Conservation (phyloP, 2,329 filamentous ascomycete species). For the Colletotrichum kahawae region DNA sequence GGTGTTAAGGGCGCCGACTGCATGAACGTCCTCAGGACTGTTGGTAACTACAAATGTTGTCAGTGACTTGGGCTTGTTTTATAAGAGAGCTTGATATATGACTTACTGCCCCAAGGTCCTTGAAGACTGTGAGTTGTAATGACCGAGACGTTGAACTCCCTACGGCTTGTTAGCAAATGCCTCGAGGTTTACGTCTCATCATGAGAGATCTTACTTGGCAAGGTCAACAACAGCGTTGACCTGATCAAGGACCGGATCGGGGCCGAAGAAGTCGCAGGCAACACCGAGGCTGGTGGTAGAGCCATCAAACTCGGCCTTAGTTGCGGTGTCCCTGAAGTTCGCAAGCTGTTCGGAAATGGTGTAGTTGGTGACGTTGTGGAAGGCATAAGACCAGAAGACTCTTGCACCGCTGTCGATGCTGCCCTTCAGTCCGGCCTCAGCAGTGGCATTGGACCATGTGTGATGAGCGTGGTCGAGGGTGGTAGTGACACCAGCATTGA, state of each 20-base stretch:
- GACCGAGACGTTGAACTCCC: slow-evolving; percentile 44
- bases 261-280: slow-evolving; percentile 44
- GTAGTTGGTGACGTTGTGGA: slow-evolving; percentile 40
- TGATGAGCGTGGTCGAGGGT: slow-evolving; percentile 58
- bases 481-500: slow-evolving; percentile 60
- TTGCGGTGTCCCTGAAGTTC: slow-evolving; percentile 42
- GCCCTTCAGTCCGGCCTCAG: slow-evolving; percentile 49
- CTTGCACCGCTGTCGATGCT: slow-evolving; percentile 53
- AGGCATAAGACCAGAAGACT: slow-evolving; percentile 50
- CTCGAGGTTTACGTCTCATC: background rate
- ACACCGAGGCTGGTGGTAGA: slow-evolving; percentile 42
- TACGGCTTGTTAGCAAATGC: background rate
- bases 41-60: slow-evolving; percentile 29
- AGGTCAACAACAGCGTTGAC: slow-evolving; percentile 36
- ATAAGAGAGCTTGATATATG: background rate
- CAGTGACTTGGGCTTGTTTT: background rate
- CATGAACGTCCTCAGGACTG: slow-evolving; percentile 41
- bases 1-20: slow-evolving; percentile 44
- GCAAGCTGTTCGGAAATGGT: slow-evolving; percentile 38
- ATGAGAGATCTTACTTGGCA: slow-evolving; percentile 28
- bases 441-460: slow-evolving; percentile 46
- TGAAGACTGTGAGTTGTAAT: slow-evolving; percentile 50
- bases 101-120: slow-evolving; percentile 43
- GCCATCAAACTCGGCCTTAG: slow-evolving; percentile 26
- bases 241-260: slow-evolving; percentile 28